Evolutionary conservation across 805 yeast species (phyloP).

Genomic region (Kuraishia ogatae): DNA sequence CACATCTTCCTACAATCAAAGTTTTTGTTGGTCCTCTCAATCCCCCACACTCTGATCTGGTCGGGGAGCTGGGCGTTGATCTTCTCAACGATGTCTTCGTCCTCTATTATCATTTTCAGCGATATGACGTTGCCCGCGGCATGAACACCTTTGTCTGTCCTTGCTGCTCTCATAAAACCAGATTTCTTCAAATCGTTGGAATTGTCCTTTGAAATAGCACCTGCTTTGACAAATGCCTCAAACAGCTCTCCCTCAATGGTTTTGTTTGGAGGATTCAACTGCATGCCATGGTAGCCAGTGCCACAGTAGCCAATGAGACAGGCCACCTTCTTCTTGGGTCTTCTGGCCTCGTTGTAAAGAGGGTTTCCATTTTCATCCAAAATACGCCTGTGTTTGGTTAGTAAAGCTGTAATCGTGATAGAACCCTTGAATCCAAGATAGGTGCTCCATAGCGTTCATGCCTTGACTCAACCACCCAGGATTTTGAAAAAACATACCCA

Average conservation of each 20-base stretch:
- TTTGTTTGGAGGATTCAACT: conserved; percentile 75
- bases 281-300: conserved; percentile 96
- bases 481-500: conserved; percentile 41
- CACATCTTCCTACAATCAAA: conserved; percentile 96
- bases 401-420: conserved; percentile 5
- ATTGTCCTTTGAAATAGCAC: conserved; percentile 81
- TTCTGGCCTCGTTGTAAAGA: conserved; percentile 46
- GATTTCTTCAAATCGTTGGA: conserved; percentile 82
- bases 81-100: conserved; percentile 60
- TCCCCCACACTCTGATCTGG: conserved; percentile 89
- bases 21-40: conserved; percentile 77
- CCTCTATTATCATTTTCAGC: conserved; percentile 76
- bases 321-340: conserved; percentile 87
- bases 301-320: conserved; percentile 92
- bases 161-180: conserved; percentile 80
- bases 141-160: conserved; percentile 95
- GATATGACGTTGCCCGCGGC: conserved; percentile 94
- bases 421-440: not conserved
- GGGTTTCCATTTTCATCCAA: conserved; percentile 60
- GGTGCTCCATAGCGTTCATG: not conserved
- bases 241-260: conserved; percentile 90
- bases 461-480: not conserved
- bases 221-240: conserved; percentile 75
- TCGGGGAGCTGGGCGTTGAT: conserved; percentile 75
- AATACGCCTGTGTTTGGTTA: conserved; percentile 24